These are phyloP conservation scores for Candida morakotiae DNA, from an alignment of 805 yeast species.

Conservation along the genomic window DNA sequence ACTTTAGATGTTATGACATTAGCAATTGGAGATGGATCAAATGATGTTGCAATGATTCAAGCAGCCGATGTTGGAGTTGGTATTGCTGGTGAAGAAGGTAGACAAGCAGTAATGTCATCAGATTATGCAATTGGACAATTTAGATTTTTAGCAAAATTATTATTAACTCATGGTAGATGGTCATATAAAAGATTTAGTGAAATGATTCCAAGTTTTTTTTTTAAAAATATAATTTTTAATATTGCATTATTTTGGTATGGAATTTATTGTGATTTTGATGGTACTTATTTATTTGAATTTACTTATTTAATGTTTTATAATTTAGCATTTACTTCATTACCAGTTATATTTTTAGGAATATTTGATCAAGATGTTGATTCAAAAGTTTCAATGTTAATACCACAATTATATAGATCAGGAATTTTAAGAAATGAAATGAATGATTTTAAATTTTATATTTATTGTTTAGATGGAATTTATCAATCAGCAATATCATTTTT, in stretches of 20 bases:
- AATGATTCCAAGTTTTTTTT: slow-evolving; percentile 80
- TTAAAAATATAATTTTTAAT: slow-evolving; percentile 73
- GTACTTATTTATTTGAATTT: slow-evolving; percentile 73
- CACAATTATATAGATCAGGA: slow-evolving; percentile 72
- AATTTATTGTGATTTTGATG: slow-evolving; percentile 69
- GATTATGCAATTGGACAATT: slow-evolving; percentile 86
- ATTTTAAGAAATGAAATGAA: slow-evolving; percentile 71
- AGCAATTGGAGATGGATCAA: slow-evolving; percentile 87
- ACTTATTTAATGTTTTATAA: slow-evolving; percentile 78
- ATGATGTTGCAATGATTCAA: slow-evolving; percentile 89
- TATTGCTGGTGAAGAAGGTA: slow-evolving; percentile 88
- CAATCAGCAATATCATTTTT: slow-evolving; percentile 71
- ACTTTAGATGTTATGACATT: slow-evolving; percentile 76
- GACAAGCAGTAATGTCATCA: slow-evolving; percentile 85
- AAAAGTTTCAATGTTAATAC: slow-evolving; percentile 64
- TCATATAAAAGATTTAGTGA: slow-evolving; percentile 76
- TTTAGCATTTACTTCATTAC: slow-evolving; percentile 78
- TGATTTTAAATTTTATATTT: slow-evolving; percentile 61
- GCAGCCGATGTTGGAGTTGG: slow-evolving; percentile 87
- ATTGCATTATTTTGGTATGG: slow-evolving; percentile 79
- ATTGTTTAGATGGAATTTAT: slow-evolving; percentile 73
- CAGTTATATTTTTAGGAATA: slow-evolving; percentile 73
- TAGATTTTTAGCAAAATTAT: slow-evolving; percentile 60
- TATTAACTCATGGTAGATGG: slow-evolving; percentile 84
- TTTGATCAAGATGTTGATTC: slow-evolving; percentile 79